Evolutionary conservation across 352 stramenopile genomes (phyloP), one percentile per base, ranked within the genome.

Genomic region (Phytophthora constricta): DNA sequence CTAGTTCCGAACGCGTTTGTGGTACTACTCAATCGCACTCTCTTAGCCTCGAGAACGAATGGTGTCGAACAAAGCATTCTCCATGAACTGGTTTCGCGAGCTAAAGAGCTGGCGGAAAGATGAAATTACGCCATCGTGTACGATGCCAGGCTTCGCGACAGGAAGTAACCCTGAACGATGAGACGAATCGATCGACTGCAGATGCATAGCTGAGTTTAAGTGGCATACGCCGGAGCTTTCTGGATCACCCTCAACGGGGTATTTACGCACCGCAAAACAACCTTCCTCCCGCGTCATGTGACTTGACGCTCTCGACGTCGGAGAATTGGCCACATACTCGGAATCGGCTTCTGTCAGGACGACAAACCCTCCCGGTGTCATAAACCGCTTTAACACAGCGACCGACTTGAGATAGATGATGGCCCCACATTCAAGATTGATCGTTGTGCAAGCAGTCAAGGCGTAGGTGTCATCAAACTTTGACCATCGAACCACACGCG

Each of bases 11-110:
- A n/a, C n/a, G n/a, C n/a, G n/a, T n/a, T n/a, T n/a, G n/a, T n/a
- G 31, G 31, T 37, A 37, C 31, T 37, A 37, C 13, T 37, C 31
- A 37, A 37, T 37, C 13, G n/a, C n/a, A n/a, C n/a, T n/a, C n/a
- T n/a, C n/a, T n/a, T 42, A 42, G 34, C 34, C 34, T 10, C 22
- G 41, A 47, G 41, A 3, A 47, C 41, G 41, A 10, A 47, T 47
- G 13, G 17, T 47, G 45, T 51, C 45, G 22, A 68, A 26, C 45
- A 68, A 33, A 1, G 46, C 27, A 34, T 68, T 68, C 3, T 68
- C 61, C 20, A 68, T 7, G 34, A 54, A n/a, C 46, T 68, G 61
- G 34, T 62, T 42, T 13, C 37, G 19, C 2, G 47, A 47, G 9
- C 20, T 28, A 13, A 62, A 43, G n/a, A 68, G 31, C 25, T 62